phyloP scores from a whole-genome alignment of 768 basidiomycete species.

The Suillus variegatus region DNA sequence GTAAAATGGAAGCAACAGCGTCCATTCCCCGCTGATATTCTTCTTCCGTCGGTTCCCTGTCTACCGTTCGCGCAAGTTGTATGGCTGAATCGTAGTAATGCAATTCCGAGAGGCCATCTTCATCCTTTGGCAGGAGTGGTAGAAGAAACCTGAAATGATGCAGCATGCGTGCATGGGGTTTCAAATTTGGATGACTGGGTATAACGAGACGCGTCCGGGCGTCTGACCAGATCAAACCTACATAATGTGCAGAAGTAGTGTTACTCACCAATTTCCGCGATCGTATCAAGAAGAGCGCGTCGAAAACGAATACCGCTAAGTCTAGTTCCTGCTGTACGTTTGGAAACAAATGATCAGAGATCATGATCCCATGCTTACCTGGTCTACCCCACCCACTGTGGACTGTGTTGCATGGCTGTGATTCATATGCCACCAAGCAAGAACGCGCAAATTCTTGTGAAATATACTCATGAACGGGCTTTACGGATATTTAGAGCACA shows the following conservation, averaged over 20 bases:
- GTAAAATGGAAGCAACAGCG: slow-evolving; percentile 62
- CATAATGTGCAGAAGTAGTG: neutral
- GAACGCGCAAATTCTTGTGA: slow-evolving; percentile 75
- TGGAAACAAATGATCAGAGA: neutral
- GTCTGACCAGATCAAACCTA: slow-evolving; percentile 42
- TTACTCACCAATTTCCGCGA: slow-evolving; percentile 64
- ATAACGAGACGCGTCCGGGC: slow-evolving; percentile 69
- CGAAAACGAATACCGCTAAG: slow-evolving; percentile 66
- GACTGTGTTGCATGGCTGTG: slow-evolving; percentile 62
- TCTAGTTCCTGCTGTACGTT: slow-evolving; percentile 50
- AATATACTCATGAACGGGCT: slow-evolving; percentile 70
- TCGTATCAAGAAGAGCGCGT: slow-evolving; percentile 68
- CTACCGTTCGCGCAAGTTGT: slow-evolving; percentile 66
- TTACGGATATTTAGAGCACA: slow-evolving; percentile 6
- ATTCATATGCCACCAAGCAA: slow-evolving; percentile 70
- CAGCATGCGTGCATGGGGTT: slow-evolving; percentile 75
- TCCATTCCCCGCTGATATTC: slow-evolving; percentile 67
- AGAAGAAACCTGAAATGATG: slow-evolving; percentile 79
- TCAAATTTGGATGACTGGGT: slow-evolving; percentile 67
- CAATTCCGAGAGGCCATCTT: slow-evolving; percentile 64
- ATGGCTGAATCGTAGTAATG: slow-evolving; percentile 80
- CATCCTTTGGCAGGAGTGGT: slow-evolving; percentile 59
- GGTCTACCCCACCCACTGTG: slow-evolving; percentile 80
- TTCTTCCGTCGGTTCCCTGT: slow-evolving; percentile 59
- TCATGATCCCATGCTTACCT: slow-evolving; percentile 39